Base-by-base conservation (phyloP, 305 asterid species). In the Fraxinus velutina region DNA sequence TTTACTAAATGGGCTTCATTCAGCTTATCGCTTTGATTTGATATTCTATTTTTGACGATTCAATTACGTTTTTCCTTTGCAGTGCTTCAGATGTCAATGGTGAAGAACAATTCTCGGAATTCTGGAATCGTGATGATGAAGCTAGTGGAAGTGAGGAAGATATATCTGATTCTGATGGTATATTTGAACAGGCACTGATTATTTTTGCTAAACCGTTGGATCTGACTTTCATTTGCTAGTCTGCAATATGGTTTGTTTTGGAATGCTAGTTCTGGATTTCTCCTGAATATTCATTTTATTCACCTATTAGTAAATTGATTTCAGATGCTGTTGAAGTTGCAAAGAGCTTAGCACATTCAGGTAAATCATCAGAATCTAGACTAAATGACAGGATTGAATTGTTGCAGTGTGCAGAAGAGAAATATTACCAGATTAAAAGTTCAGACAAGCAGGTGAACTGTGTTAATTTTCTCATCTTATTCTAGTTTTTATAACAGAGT, bases 111-210 rank as follows among this genome's bases (percentile, higher is more conserved):
- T 73, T 85, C 84, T 94, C 98, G 0, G 98, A 95, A 86, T 95
- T 93, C 90, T 93, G 99, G 99, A 90, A 92, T 81, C 96, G 92
- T 39, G 92, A 91, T 80, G 97, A 89, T 84, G 97, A 92, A 86
- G 94, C 90, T 80, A 89, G 89, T 87, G 96, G 85, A 83, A 89
- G 96, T 79, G 99, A 92, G 86, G 98, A 95, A 84, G 97, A 94
- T 82, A 91, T 95, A 85, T 94, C 99, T 70, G 97, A 95, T 89
- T 85, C 91, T 84, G 98, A 95, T 86, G 99, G 99, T 95, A 94
- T 79, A 75, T 50, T 75, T 29, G 66, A 80, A 73, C 73, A 73
- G 50, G 37, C 79, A 60, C 72, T 80, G 42, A 72, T 27, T 78
- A 52, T 57, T 75, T 77, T 27, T 27, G 17, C 77, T 29, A 22